Base-by-base conservation (phyloP, 2,329 filamentous ascomycete species). In the Aplosporella prunicola region DNA sequence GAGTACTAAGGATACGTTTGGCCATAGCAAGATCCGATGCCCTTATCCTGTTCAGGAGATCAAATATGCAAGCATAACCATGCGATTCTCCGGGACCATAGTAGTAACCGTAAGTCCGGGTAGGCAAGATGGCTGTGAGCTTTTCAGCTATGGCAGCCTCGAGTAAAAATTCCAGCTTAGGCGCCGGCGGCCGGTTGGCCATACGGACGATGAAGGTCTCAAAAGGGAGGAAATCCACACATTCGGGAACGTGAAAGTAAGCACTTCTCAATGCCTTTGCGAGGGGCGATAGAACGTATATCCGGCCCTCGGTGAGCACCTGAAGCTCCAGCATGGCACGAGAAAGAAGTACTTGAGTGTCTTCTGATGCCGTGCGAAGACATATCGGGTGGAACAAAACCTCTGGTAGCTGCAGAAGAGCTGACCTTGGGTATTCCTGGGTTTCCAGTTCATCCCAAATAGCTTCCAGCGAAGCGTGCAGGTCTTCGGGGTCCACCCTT, bases 391-490 rank as follows among this genome's bases (percentile, higher is more conserved):
- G 56, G 15, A 66, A 56, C 9, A 65, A 47, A 1, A 66, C 29
- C 4, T 43, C 35, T 3, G 64, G 59, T 7, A 67, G 25, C 11
- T 52, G 47, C 29, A 63, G 44, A 5, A 62, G 51, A 2, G 63
- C 52, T 2, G 49, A 49, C 42, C 64, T 60, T 9, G 60, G 58
- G 43, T 65, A 68, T 27, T 69, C 66, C 34, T 68, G 59, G 32
- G 62, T 62, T 40, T 68, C 67, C 2, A 66, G 49, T 41, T 69
- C 66, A 20, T 60, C 60, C 64, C 64, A 69, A n/a, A 69, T 50
- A 2, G 56, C 55, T 25, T 59, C 48, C 14, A 61, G 31, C 1
- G 51, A 34, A 15, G 39, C 24, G 26, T 48, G 44, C 3, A 60
- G 35, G 4, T 54, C 48, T 2, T 42, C 14, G 1, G 43, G 23